phyloP scores from a whole-genome alignment of 139 green algal species.

The Medakamo hakoo region DNA sequence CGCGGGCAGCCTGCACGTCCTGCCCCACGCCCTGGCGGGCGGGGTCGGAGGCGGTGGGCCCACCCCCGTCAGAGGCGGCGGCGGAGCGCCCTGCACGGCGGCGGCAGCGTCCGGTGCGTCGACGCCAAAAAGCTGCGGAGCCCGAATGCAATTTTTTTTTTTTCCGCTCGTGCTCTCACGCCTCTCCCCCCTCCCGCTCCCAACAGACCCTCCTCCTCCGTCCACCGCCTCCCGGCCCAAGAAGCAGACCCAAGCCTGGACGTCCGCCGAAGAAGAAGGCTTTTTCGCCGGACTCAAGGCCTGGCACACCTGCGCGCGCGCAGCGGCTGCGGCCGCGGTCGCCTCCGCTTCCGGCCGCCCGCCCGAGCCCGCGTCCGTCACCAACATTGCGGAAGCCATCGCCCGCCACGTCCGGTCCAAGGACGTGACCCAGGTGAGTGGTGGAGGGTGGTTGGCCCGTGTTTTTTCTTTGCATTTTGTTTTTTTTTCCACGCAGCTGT shows the following conservation, averaged over 20 bases:
- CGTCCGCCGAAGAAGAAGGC: background rate
- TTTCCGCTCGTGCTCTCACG: background rate
- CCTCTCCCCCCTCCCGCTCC: background rate
- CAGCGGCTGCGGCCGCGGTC: no score
- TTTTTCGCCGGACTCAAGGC: background rate
- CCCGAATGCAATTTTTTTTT: slow-evolving; percentile 21
- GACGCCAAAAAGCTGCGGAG: slow-evolving; percentile 45
- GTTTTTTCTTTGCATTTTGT: no score
- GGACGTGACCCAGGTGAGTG: background rate
- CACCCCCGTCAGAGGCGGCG: no score
- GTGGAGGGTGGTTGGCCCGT: no score
- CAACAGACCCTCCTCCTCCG: background rate
- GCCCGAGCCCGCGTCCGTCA: background rate
- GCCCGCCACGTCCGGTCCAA: background rate
- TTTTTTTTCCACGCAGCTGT: no score
- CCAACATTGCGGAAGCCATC: background rate
- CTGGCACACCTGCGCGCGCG: background rate
- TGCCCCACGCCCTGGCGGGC: no score
- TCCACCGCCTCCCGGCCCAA: background rate
- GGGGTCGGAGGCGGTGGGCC: no score
- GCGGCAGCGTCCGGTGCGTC: no score
- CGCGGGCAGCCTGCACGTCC: no score
- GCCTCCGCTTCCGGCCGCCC: no score
- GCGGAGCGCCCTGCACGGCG: no score
- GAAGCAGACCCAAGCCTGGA: background rate